These are phyloP conservation scores for Guadua angustifolia DNA, from an alignment of 176 grass and related monocot species.

Conservation along the genomic window DNA sequence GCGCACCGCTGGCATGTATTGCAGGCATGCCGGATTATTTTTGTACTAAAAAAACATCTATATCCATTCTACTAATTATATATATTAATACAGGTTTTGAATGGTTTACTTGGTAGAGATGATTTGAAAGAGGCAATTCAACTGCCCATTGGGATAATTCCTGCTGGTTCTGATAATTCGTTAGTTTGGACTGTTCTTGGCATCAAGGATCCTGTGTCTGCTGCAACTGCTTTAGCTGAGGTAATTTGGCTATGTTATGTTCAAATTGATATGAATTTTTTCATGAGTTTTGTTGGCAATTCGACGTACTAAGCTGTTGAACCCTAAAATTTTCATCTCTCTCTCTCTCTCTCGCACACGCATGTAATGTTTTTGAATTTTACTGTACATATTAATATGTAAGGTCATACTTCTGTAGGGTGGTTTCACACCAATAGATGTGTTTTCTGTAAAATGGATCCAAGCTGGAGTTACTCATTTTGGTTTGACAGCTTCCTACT, in stretches of 20 bases:
- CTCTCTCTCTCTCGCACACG: neutral
- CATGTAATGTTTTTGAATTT: neutral
- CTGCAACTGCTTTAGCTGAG: conserved; percentile 69
- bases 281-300: neutral
- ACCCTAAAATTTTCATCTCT: neutral
- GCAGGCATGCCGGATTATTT: neutral
- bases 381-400: conserved; percentile 39
- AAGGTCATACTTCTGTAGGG: conserved; percentile 57
- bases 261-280: conserved; percentile 10
- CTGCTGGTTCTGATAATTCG: conserved; percentile 93
- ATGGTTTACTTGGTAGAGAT: conserved; percentile 83
- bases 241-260: conserved; percentile 53
- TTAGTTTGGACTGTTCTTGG: conserved; percentile 89
- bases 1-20: neutral
- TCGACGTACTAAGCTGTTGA: conserved; percentile 14
- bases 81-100: conserved; percentile 67
- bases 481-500: conserved; percentile 84
- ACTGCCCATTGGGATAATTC: conserved; percentile 83
- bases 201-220: conserved; percentile 82
- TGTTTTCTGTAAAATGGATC: conserved; percentile 75
- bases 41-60: neutral
- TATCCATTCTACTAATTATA: neutral
- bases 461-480: conserved; percentile 71
- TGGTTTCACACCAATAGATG: conserved; percentile 76
- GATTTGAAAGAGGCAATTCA: conserved; percentile 61